Conservation (phyloP, 257 asterid species). For the Nemophila menziesii region DNA sequence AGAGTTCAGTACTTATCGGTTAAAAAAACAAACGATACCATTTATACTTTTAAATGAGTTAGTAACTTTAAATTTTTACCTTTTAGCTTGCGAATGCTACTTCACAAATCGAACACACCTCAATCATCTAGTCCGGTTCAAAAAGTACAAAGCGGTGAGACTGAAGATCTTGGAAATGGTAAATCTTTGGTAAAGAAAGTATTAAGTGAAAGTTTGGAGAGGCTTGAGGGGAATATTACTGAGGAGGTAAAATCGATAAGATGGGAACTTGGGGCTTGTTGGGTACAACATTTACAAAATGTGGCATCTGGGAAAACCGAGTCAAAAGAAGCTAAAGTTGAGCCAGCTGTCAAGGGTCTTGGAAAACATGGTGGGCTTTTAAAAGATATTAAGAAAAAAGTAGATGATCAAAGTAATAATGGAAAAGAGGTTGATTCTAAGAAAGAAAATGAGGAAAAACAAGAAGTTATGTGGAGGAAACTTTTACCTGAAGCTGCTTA, state of each 20-base stretch:
- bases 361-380: constrained; percentile 66
- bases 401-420: constrained; percentile 28
- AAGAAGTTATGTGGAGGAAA: constrained; percentile 47
- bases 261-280: constrained; percentile 85
- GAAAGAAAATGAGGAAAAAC: constrained; percentile 40
- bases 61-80: constrained; percentile 1
- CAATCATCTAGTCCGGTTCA: constrained; percentile 40
- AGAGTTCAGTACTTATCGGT: too few relatives aligned
- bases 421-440: constrained; percentile 32
- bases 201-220: constrained; percentile 42
- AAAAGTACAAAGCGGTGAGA: constrained; percentile 35
- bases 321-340: constrained; percentile 37
- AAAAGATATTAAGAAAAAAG: constrained; percentile 64
- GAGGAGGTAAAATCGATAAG: constrained; percentile 38
- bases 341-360: constrained; percentile 67
- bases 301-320: constrained; percentile 45
- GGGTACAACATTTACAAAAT: constrained; percentile 79
- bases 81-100: constrained; percentile 65
- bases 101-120: constrained; percentile 49
- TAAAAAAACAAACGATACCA: too few relatives aligned
- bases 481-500: constrained; percentile 54
- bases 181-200: constrained; percentile 49
- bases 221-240: constrained; percentile 37
- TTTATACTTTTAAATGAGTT: too few relatives aligned
- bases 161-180: constrained; percentile 32